Percentiles rank a stretch among this genome's conserved stretches.
Evolutionary conservation across 2,329 filamentous ascomycete species (phyloP).

Genomic region (Xenosphaeropsis pyriputrescens): DNA sequence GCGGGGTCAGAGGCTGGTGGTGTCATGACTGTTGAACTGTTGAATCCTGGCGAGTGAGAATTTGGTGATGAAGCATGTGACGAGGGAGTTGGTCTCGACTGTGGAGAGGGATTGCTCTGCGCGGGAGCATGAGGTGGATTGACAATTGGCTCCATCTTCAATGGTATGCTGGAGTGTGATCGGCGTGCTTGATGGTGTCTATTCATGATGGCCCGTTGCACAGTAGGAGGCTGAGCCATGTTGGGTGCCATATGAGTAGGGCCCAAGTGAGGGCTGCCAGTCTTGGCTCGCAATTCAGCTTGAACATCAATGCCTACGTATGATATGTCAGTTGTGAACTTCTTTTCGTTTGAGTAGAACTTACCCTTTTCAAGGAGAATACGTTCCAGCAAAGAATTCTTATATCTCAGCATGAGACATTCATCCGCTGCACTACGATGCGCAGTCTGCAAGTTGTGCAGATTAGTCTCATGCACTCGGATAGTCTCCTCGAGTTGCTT

Average conservation of each 20-base stretch:
- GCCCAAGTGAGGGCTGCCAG: constrained; percentile 67
- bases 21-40: constrained; percentile 43
- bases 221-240: constrained; percentile 58
- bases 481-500: constrained; percentile 97
- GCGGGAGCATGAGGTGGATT: constrained; percentile 25
- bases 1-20: constrained; percentile 42
- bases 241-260: constrained; percentile 54
- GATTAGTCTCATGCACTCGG: constrained; percentile 87
- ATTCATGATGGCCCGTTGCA: constrained; percentile 70
- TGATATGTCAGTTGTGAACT: constrained; percentile 3
- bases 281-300: constrained; percentile 86
- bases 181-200: constrained; percentile 57
- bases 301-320: constrained; percentile 82
- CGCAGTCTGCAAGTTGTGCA: constrained; percentile 84
- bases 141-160: constrained; percentile 49
- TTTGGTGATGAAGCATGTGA: constrained; percentile 63
- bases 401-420: constrained; percentile 95
- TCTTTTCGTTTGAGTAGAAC: background rate
- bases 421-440: constrained; percentile 92
- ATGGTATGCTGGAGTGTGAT: constrained; percentile 60
- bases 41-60: constrained; percentile 45
- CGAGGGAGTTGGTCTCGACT: constrained; percentile 67
- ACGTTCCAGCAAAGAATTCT: constrained; percentile 90
- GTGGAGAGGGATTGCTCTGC: constrained; percentile 43
- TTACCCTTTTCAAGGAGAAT: constrained; percentile 92